Evolutionary conservation across 1,284 basidiomycete genomes (phyloP).

Genomic region (Hortiboletus rubellus): DNA sequence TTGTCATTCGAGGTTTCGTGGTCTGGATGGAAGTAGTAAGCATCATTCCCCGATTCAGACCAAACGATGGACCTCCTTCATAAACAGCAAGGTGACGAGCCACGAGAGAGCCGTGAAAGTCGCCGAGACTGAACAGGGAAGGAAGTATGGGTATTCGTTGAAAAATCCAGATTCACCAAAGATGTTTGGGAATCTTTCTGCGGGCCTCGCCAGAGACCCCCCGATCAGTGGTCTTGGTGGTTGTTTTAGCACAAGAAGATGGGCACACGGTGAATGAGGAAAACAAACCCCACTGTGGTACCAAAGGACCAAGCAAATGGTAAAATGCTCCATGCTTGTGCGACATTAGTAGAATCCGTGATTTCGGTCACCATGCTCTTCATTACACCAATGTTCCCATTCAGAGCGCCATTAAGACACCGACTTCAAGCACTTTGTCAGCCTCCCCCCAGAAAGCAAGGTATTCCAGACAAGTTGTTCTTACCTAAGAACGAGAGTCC

Average conservation of each 20-base stretch:
- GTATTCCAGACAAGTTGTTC: neutral
- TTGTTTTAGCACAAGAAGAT: conserved; percentile 4
- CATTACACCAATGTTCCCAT: conserved; percentile 49
- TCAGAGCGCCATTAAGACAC: conserved; percentile 41
- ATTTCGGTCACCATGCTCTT: conserved; percentile 41
- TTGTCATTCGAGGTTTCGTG: conserved; percentile 11
- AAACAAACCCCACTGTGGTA: conserved; percentile 42
- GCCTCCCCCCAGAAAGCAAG: neutral
- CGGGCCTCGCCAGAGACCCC: conserved; percentile 57
- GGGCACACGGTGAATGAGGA: neutral
- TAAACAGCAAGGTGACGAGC: conserved; percentile 46
- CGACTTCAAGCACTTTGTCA: conserved; percentile 22
- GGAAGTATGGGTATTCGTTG: conserved; percentile 63
- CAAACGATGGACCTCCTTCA: conserved; percentile 54
- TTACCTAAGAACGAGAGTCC: conserved; percentile 54
- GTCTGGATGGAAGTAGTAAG: conserved; percentile 20
- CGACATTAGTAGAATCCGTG: conserved; percentile 40
- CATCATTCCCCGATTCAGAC: neutral
- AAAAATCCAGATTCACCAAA: conserved; percentile 54
- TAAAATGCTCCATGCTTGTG: conserved; percentile 41
- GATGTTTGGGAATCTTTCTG: conserved; percentile 54
- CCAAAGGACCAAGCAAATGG: conserved; percentile 49
- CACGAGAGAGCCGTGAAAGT: conserved; percentile 48
- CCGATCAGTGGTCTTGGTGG: conserved; percentile 57
- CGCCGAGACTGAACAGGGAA: conserved; percentile 59